phyloP scores from a whole-genome alignment of 805 yeast genomes.

The Kuraishia capsulata region DNA sequence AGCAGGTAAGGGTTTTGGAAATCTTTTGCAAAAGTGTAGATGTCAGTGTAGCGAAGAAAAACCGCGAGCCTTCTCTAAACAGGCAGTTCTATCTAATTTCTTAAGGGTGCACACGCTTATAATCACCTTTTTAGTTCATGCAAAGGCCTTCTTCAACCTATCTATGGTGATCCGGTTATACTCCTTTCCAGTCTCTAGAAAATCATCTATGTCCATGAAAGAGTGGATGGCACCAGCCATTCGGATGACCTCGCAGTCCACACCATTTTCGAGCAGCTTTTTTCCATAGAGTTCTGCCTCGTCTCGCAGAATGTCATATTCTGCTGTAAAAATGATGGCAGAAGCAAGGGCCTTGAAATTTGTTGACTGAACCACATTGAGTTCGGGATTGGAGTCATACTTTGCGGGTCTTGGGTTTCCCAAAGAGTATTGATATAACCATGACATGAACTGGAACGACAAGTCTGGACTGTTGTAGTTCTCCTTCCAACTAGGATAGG shows the following conservation, averaged over 20 bases:
- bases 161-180: background rate
- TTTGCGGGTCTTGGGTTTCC: conserved; percentile 14
- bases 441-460: conserved; percentile 29
- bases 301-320: conserved; percentile 28
- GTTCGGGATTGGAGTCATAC: conserved; percentile 27
- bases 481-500: conserved; percentile 24
- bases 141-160: too few species aligned
- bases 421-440: conserved; percentile 27
- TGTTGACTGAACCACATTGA: conserved; percentile 1
- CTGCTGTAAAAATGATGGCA: conserved; percentile 28
- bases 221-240: background rate
- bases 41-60: too few species aligned
- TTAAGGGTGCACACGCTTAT: too few species aligned
- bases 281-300: conserved; percentile 29
- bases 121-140: too few species aligned
- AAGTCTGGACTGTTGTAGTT: conserved; percentile 26
- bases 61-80: too few species aligned
- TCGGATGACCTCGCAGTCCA: background rate
- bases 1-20: too few species aligned
- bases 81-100: too few species aligned
- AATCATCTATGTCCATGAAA: background rate
- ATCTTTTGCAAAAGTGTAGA: too few species aligned
- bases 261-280: conserved; percentile 13
- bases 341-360: conserved; percentile 26
- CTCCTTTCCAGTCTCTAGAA: background rate